Conservation (phyloP, 345 rosid species). For the Microthlaspi erraticum region DNA sequence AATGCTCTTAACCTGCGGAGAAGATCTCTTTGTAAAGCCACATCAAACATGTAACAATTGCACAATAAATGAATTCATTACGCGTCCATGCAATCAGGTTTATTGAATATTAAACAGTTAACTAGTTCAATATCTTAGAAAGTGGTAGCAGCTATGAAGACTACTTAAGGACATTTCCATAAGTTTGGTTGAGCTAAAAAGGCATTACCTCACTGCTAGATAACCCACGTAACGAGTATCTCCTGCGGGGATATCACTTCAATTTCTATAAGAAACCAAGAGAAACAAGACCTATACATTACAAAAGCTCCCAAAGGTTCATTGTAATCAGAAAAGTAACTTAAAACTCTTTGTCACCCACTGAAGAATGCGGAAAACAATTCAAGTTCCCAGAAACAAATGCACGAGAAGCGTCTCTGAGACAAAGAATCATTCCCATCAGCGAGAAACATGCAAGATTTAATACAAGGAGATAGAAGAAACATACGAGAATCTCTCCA, state of each 20-base stretch:
- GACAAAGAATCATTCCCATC: conserved; percentile 33
- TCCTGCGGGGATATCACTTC: conserved; percentile 48
- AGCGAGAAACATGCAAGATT: conserved; percentile 26
- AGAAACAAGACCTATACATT: conserved; percentile 6
- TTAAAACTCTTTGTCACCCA: background rate
- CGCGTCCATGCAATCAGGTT: too few species aligned
- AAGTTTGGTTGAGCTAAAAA: background rate
- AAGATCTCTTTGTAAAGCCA: conserved; percentile 2
- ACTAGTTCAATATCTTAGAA: background rate
- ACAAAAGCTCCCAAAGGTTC: too few species aligned
- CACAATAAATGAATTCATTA: too few species aligned
- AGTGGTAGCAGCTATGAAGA: too few species aligned
- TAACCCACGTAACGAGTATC: conserved; percentile 75
- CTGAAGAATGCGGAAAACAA: conserved; percentile 10
- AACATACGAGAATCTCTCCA: too few species aligned
- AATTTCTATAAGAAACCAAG: background rate
- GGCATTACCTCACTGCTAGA: conserved; percentile 78
- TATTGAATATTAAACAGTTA: too few species aligned
- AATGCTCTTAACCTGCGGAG: conserved; percentile 76
- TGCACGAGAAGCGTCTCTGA: conserved; percentile 93
- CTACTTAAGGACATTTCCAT: background rate
- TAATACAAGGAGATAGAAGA: conserved; percentile 6
- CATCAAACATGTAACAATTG: conserved; percentile 31
- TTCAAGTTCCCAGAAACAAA: conserved; percentile 90
- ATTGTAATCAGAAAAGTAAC: background rate